Percentiles rank a stretch among this genome's conserved stretches.
These are phyloP conservation scores for Colletotrichum chrysophilum DNA, from an alignment of 2,329 filamentous ascomycete genomes.

Conservation along the genomic window DNA sequence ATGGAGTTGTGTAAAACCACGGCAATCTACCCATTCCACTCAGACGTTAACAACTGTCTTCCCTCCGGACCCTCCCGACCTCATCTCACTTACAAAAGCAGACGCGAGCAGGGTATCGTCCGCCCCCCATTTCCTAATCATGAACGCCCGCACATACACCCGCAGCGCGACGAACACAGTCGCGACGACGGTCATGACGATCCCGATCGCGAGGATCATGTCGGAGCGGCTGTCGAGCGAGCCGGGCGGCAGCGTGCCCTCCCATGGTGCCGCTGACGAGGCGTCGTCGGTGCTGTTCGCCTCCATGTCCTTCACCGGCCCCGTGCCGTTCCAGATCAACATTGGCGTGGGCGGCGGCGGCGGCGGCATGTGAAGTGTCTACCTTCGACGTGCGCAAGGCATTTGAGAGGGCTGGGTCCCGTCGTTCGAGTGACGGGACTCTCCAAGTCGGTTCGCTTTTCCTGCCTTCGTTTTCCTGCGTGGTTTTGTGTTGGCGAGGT, in stretches of 20 bases:
- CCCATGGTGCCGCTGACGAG: not conserved
- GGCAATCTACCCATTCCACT: not conserved
- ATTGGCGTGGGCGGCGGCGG: not conserved
- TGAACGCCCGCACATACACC: slow-evolving; percentile 27
- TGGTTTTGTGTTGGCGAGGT: not conserved
- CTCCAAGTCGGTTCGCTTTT: not conserved
- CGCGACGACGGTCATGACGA: not conserved
- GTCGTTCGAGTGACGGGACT: not conserved
- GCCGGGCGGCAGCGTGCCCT: not conserved
- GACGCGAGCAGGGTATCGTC: slow-evolving; percentile 25
- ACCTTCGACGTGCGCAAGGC: not conserved
- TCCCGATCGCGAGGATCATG: not conserved
- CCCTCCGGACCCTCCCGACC: not conserved
- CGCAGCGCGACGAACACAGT: not conserved
- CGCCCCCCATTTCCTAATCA: slow-evolving; percentile 28
- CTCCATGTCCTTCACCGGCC: not conserved
- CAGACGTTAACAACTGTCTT: not conserved
- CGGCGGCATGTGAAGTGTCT: not conserved
- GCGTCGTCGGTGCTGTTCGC: not conserved
- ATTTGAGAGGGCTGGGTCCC: not conserved
- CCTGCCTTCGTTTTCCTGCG: too few relatives aligned
- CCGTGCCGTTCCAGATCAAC: not conserved
- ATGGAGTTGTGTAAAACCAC: not conserved
- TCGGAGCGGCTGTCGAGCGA: not conserved
- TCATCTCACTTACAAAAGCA: not conserved